These are phyloP conservation scores for Francoa sonchifolia DNA, from an alignment of 441 rosid species.

Conservation along the genomic window DNA sequence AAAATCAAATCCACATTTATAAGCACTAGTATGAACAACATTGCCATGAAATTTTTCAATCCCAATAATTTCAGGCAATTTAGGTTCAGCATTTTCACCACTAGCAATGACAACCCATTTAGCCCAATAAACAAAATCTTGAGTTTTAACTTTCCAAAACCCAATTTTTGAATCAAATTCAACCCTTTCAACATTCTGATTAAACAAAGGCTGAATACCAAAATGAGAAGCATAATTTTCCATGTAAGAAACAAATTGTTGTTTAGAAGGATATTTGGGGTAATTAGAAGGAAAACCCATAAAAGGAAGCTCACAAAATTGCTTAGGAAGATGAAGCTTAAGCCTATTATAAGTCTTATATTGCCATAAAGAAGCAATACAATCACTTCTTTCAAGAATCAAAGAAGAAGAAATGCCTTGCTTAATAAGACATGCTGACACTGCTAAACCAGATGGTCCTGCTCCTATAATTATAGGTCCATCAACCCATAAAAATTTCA, in stretches of 20 bases:
- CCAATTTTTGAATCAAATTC: slow-evolving; percentile 30
- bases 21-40: slow-evolving; percentile 52
- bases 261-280: slow-evolving; percentile 71
- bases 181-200: slow-evolving; percentile 41
- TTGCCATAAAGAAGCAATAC: slow-evolving; percentile 87
- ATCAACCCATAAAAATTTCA: too few relatives aligned
- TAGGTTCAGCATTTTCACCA: slow-evolving; percentile 86
- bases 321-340: slow-evolving; percentile 82
- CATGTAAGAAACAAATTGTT: slow-evolving; percentile 62
- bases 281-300: slow-evolving; percentile 45
- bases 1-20: slow-evolving; percentile 61
- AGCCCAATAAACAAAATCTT: slow-evolving; percentile 40
- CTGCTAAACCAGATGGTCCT: slow-evolving; percentile 90
- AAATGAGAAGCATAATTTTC: slow-evolving; percentile 65
- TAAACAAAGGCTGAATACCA: slow-evolving; percentile 50
- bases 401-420: slow-evolving; percentile 48
- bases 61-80: slow-evolving; percentile 51
- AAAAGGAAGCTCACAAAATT: slow-evolving; percentile 67
- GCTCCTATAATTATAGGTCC: slow-evolving; percentile 89
- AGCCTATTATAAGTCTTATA: slow-evolving; percentile 70
- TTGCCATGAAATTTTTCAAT: slow-evolving; percentile 44
- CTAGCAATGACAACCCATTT: slow-evolving; percentile 78
- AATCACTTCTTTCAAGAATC: slow-evolving; percentile 56
- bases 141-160: slow-evolving; percentile 57
- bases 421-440: slow-evolving; percentile 52